Percentiles rank a stretch among this genome's conserved stretches.
These are phyloP conservation scores for Wickerhamiella brachini DNA, from an alignment of 805 yeast species.

Conservation along the genomic window DNA sequence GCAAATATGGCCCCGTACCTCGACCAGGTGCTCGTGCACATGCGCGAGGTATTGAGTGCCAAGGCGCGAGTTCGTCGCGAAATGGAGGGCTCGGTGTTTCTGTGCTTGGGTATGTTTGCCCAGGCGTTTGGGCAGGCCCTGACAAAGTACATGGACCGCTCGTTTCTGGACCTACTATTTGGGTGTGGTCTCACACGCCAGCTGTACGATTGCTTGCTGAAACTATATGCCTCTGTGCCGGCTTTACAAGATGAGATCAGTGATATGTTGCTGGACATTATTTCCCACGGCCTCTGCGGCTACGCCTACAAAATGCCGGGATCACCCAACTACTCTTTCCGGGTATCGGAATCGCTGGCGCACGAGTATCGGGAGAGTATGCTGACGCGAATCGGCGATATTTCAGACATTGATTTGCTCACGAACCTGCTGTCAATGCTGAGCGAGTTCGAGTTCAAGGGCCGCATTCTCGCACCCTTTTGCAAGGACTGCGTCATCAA, in stretches of 20 bases:
- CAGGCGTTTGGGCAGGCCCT: slow-evolving; percentile 86
- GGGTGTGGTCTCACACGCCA: slow-evolving; percentile 74
- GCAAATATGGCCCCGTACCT: slow-evolving; percentile 77
- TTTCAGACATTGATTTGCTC: slow-evolving; percentile 37
- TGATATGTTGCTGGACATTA: slow-evolving; percentile 51
- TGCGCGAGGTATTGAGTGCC: slow-evolving; percentile 62
- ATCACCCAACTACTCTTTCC: slow-evolving; percentile 47
- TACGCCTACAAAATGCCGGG: slow-evolving; percentile 74
- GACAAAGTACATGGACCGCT: slow-evolving; percentile 75
- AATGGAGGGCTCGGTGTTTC: slow-evolving; percentile 73
- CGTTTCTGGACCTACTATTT: slow-evolving; percentile 63
- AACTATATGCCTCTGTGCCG: slow-evolving; percentile 60
- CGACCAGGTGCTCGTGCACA: slow-evolving; percentile 72
- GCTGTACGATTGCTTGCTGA: slow-evolving; percentile 60
- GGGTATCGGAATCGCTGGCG: slow-evolving; percentile 32
- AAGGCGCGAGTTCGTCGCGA: slow-evolving; percentile 50
- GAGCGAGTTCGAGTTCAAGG: slow-evolving; percentile 58
- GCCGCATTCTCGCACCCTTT: slow-evolving; percentile 70
- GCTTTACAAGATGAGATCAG: slow-evolving; percentile 64
- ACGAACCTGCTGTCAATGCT: slow-evolving; percentile 71
- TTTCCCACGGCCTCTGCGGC: slow-evolving; percentile 71
- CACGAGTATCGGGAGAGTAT: slow-evolving; percentile 62
- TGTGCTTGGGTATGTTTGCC: slow-evolving; percentile 77
- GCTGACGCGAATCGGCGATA: slow-evolving; percentile 52
- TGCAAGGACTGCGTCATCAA: slow-evolving; percentile 73